Evolutionary conservation across 2,329 filamentous ascomycete genomes (phyloP).

Genomic region (Ophidiomyces ophidiicola): DNA sequence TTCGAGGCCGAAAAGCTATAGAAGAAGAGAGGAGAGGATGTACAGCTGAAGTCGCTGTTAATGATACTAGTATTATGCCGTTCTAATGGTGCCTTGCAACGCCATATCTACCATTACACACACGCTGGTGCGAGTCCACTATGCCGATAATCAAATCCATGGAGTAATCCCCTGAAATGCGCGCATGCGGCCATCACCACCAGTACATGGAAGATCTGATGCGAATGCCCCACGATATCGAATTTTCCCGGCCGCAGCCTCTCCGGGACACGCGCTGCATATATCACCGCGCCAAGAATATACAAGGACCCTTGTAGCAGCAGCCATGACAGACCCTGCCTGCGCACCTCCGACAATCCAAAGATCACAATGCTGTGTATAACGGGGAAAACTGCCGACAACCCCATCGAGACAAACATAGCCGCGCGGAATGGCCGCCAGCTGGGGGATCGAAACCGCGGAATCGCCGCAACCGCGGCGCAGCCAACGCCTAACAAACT

Average conservation of each 20-base stretch:
- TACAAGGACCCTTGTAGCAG: slow-evolving; percentile 71
- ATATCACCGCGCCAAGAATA: slow-evolving; percentile 71
- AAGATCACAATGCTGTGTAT: slow-evolving; percentile 60
- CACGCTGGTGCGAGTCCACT: slow-evolving; percentile 45
- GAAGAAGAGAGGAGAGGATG: neutral
- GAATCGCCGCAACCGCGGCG: slow-evolving; percentile 61
- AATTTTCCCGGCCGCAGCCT: slow-evolving; percentile 63
- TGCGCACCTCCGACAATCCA: slow-evolving; percentile 53
- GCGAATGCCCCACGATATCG: slow-evolving; percentile 85
- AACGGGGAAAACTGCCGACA: slow-evolving; percentile 73
- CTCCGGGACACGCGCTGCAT: slow-evolving; percentile 78
- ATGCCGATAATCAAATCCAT: slow-evolving; percentile 80
- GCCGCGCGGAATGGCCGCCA: slow-evolving; percentile 75
- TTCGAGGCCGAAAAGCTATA: too few species aligned
- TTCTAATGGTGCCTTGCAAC: neutral
- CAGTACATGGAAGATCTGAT: slow-evolving; percentile 90
- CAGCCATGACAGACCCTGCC: slow-evolving; percentile 65
- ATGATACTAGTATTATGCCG: too few species aligned
- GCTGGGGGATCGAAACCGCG: slow-evolving; percentile 68
- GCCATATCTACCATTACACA: slow-evolving; percentile 10
- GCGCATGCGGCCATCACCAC: slow-evolving; percentile 70
- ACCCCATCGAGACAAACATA: slow-evolving; percentile 81
- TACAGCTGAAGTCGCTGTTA: neutral
- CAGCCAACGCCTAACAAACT: slow-evolving; percentile 65
- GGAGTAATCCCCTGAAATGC: slow-evolving; percentile 69